Evolutionary conservation across 164 flowering plant genomes (phyloP).

Genomic region (Protea cynaroides): DNA sequence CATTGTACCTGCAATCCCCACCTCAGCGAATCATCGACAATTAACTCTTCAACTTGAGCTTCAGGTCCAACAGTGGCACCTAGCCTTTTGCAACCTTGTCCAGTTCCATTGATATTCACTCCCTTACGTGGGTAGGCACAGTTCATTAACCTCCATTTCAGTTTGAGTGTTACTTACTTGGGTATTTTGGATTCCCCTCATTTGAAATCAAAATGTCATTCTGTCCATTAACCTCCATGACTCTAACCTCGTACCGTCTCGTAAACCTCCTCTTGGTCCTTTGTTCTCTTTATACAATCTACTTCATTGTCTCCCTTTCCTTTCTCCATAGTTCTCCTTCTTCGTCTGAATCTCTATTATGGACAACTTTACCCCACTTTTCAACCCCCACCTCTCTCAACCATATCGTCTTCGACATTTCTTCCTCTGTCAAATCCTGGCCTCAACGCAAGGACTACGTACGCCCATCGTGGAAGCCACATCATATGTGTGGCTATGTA

Average conservation of each 20-base stretch:
- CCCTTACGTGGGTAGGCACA: slow-evolving; percentile 52
- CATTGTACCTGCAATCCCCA: slow-evolving; percentile 51
- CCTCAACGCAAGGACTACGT: slow-evolving; percentile 36
- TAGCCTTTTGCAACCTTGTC: slow-evolving; percentile 71
- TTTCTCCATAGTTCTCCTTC: slow-evolving; percentile 15
- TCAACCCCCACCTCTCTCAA: slow-evolving; percentile 26
- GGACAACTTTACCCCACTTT: slow-evolving; percentile 5
- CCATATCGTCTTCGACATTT: slow-evolving; percentile 68
- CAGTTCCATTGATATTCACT: slow-evolving; percentile 73
- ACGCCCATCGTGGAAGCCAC: slow-evolving; percentile 54
- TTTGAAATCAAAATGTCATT: not conserved
- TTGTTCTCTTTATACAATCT: slow-evolving; percentile 19
- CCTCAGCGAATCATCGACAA: slow-evolving; percentile 83
- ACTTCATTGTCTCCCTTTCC: slow-evolving; percentile 14
- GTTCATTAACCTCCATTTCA: too few relatives aligned
- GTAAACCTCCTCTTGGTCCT: slow-evolving; percentile 29
- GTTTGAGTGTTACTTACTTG: too few relatives aligned
- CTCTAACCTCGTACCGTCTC: slow-evolving; percentile 14
- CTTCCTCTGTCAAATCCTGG: slow-evolving; percentile 49
- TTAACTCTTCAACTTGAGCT: slow-evolving; percentile 87
- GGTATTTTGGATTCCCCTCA: not conserved
- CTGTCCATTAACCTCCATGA: not conserved
- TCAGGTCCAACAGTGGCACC: slow-evolving; percentile 88
- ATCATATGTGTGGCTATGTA: slow-evolving; percentile 41
- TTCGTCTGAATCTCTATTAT: not conserved